Conservation (phyloP, 2,329 filamentous ascomycete genomes). For the Dichotomopilus funicola region DNA sequence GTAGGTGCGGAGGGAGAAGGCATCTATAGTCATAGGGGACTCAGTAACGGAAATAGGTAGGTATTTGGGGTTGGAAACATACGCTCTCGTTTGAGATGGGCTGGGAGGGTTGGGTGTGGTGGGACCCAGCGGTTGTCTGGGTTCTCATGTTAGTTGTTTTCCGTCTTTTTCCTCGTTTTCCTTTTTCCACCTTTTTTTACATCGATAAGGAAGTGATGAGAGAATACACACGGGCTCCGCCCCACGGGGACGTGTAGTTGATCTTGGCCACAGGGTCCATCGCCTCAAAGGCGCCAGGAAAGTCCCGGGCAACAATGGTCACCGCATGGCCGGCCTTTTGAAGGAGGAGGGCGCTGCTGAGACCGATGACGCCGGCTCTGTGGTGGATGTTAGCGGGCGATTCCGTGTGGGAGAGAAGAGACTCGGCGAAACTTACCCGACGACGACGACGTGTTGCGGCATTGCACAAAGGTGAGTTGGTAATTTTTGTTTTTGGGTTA, state of each 20-base stretch:
- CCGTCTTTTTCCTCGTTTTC: not conserved
- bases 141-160: not conserved
- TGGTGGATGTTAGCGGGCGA: constrained; percentile 1
- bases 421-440: constrained; percentile 10
- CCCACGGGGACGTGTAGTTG: constrained; percentile 53
- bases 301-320: constrained; percentile 40
- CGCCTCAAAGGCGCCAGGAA: constrained; percentile 42
- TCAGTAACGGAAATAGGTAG: too few relatives aligned
- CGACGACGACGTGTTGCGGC: constrained; percentile 14
- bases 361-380: constrained; percentile 49
- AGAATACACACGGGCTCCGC: constrained; percentile 35
- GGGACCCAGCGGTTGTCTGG: constrained; percentile 45
- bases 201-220: not conserved
- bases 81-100: constrained; percentile 33
- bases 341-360: constrained; percentile 42
- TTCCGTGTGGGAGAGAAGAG: not conserved
- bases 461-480: not conserved
- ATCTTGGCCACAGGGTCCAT: constrained; percentile 35
- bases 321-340: constrained; percentile 36
- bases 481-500: too few relatives aligned
- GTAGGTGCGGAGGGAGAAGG: constrained; percentile 37
- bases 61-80: too few relatives aligned
- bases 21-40: constrained; percentile 19
- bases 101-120: constrained; percentile 27
- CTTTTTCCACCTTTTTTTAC: not conserved